Evolutionary conservation across 1,284 basidiomycete species (phyloP).

Genomic region (Leccinum griseonigrum): DNA sequence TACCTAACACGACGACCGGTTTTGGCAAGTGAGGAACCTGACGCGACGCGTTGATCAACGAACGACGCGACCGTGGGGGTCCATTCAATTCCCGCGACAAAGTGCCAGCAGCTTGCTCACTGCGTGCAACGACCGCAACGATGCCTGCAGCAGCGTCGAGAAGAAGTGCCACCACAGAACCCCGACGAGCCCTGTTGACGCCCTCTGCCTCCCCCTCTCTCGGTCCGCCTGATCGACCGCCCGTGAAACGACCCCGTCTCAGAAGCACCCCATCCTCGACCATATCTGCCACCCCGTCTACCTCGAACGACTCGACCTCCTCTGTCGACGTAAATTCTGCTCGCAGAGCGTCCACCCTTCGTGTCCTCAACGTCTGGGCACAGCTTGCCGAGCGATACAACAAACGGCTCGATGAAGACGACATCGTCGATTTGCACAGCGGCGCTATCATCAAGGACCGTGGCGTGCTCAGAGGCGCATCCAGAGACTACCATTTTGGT

Average conservation of each 20-base stretch:
- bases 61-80: slow-evolving; percentile 1
- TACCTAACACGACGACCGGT: background rate
- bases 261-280: slow-evolving; percentile 31
- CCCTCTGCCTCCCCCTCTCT: slow-evolving; percentile 31
- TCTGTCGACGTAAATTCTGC: slow-evolving; percentile 47
- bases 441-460: slow-evolving; percentile 62
- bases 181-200: slow-evolving; percentile 20
- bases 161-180: slow-evolving; percentile 4
- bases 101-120: background rate
- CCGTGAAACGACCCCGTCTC: slow-evolving; percentile 39
- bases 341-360: slow-evolving; percentile 52
- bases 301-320: slow-evolving; percentile 27
- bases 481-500: slow-evolving; percentile 45
- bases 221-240: slow-evolving; percentile 34
- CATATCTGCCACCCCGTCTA: slow-evolving; percentile 26
- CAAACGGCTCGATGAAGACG: slow-evolving; percentile 67
- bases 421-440: slow-evolving; percentile 65
- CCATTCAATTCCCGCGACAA: slow-evolving; percentile 8
- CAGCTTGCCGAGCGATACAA: slow-evolving; percentile 64
- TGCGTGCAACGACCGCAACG: slow-evolving; percentile 9
- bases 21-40: slow-evolving; percentile 17
- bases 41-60: slow-evolving; percentile 24
- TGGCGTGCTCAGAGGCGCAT: slow-evolving; percentile 53
- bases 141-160: slow-evolving; percentile 13
- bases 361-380: slow-evolving; percentile 62